phyloP scores from a whole-genome alignment of 2,329 filamentous ascomycete genomes.

The Talaromyces atroroseus region DNA sequence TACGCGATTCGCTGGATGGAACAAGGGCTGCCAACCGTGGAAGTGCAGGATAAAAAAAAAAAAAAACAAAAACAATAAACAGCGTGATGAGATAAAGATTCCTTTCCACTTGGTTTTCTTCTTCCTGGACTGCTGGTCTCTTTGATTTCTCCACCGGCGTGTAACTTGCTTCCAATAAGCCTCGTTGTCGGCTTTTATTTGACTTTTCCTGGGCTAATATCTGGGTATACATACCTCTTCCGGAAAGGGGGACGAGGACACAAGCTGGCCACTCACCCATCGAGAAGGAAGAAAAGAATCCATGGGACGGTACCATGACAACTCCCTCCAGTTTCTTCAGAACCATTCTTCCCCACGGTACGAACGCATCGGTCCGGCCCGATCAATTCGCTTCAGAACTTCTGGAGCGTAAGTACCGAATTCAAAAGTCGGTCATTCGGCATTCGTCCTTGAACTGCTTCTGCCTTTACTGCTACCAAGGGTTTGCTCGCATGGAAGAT shows the following conservation, averaged over 20 bases:
- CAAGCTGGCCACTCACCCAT: not conserved
- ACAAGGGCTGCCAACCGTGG: too few species aligned
- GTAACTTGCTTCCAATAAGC: not conserved
- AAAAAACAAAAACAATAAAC: not conserved
- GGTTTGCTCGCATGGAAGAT: slow-evolving; percentile 14
- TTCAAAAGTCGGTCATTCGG: slow-evolving; percentile 10
- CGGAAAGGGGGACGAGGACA: not conserved
- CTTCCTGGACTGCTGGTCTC: not conserved
- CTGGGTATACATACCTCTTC: not conserved
- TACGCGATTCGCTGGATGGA: not conserved
- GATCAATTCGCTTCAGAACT: slow-evolving; percentile 6
- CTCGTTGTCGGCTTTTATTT: not conserved
- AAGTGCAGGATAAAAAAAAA: not conserved
- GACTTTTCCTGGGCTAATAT: not conserved
- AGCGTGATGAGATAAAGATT: not conserved
- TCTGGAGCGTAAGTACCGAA: slow-evolving; percentile 8
- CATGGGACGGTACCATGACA: slow-evolving; percentile 1
- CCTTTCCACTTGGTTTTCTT: not conserved
- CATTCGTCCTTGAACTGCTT: slow-evolving; percentile 12
- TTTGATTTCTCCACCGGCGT: not conserved
- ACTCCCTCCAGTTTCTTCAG: not conserved
- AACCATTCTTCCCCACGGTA: slow-evolving; percentile 6
- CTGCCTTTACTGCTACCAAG: slow-evolving; percentile 13
- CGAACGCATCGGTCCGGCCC: slow-evolving; percentile 1
- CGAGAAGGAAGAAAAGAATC: not conserved